phyloP scores from a whole-genome alignment of 1,284 basidiomycete genomes.

The Xerocomus minutiporus region DNA sequence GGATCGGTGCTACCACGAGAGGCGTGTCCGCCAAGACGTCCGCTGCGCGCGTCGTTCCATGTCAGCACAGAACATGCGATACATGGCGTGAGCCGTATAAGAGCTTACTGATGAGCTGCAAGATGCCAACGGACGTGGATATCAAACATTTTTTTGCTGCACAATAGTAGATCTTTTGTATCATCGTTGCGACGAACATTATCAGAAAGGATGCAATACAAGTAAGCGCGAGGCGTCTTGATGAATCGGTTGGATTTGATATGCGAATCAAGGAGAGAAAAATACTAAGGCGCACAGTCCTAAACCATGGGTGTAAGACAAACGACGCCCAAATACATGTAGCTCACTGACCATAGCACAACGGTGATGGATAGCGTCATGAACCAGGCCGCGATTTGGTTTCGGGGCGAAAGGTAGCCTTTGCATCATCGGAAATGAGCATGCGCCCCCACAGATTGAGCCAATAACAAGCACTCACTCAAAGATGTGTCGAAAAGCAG shows the following conservation, averaged over 20 bases:
- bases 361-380: constrained; percentile 1
- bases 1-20: constrained; percentile 4
- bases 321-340: too few species aligned
- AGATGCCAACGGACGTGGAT: neutral
- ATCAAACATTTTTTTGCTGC: neutral
- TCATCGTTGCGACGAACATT: constrained; percentile 2
- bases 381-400: neutral
- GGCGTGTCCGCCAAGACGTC: constrained; percentile 1
- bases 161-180: constrained; percentile 7
- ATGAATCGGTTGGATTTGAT: constrained; percentile 3
- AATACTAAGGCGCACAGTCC: constrained; percentile 11
- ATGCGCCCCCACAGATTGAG: neutral
- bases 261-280: constrained; percentile 14
- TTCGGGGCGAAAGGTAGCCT: neutral
- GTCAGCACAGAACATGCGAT: neutral
- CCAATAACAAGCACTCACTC: neutral
- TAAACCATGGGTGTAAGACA: neutral
- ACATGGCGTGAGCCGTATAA: neutral
- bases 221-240: constrained; percentile 1
- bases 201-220: constrained; percentile 4
- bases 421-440: neutral
- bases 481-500: neutral
- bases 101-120: constrained; percentile 8
- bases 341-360: constrained; percentile 9
- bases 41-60: neutral